phyloP scores from a whole-genome alignment of 441 rosid species.

The Euphorbia corollata region DNA sequence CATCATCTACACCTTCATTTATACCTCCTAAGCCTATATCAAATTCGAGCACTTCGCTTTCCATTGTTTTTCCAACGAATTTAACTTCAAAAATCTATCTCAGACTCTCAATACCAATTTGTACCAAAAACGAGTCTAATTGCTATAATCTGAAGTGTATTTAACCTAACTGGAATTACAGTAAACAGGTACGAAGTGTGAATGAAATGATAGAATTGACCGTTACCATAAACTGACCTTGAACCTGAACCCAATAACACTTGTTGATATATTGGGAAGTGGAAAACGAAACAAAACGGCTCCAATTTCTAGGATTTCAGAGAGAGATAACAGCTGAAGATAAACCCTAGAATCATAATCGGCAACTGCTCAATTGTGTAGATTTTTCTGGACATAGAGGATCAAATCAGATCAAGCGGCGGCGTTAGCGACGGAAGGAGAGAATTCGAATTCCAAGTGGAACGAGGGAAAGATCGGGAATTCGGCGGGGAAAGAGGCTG shows the following conservation, averaged over 20 bases:
- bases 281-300: neutral
- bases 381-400: neutral
- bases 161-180: neutral
- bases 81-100: conserved; percentile 6
- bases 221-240: neutral
- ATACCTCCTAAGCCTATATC: conserved; percentile 69
- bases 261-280: neutral
- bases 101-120: neutral
- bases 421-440: neutral
- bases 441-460: neutral
- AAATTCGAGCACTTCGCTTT: conserved; percentile 72
- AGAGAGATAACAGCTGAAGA: conserved; percentile 2
- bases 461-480: neutral
- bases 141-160: neutral
- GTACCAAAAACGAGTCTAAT: neutral
- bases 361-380: neutral
- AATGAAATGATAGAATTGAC: neutral
- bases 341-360: conserved; percentile 20
- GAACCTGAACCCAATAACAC: neutral
- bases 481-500: neutral
- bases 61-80: conserved; percentile 33
- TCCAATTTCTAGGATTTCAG: conserved; percentile 19
- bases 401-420: neutral
- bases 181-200: conserved; percentile 2
- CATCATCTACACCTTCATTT: conserved; percentile 55